These are phyloP conservation scores for Microstroma glucosiphilum DNA, from an alignment of 1,284 basidiomycete species.

Conservation along the genomic window DNA sequence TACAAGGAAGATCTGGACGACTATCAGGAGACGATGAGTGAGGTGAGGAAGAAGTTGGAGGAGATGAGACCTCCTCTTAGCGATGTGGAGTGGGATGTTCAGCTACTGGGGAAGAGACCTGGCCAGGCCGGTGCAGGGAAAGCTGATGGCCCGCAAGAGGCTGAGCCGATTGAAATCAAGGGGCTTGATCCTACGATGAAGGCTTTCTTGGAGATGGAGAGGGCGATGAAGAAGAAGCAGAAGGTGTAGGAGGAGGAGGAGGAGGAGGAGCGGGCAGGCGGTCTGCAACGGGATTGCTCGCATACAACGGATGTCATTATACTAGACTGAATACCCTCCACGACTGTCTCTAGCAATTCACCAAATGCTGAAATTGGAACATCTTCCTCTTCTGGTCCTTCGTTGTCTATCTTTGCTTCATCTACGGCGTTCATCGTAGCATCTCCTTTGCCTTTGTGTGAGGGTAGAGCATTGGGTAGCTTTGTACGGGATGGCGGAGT, in stretches of 20 bases:
- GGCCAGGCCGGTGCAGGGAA: slow-evolving; percentile 10
- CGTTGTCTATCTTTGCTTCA: no score
- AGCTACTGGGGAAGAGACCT: slow-evolving; percentile 33
- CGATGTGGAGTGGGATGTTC: slow-evolving; percentile 62
- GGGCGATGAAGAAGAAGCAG: slow-evolving; percentile 32
- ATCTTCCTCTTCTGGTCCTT: no score
- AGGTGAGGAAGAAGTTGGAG: slow-evolving; percentile 58
- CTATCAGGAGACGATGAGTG: slow-evolving; percentile 60
- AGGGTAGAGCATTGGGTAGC: no score
- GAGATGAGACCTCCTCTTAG: slow-evolving; percentile 56
- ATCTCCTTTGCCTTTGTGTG: no score
- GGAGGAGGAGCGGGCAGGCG: neutral
- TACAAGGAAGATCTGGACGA: slow-evolving; percentile 69
- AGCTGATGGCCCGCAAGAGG: neutral
- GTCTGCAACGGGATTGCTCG: neutral
- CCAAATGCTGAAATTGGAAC: no score
- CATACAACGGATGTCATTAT: neutral
- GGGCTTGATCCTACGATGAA: slow-evolving; percentile 41
- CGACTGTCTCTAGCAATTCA: no score
- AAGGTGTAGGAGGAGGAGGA: neutral
- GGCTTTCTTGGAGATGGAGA: slow-evolving; percentile 45
- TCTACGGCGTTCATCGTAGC: no score
- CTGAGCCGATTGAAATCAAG: slow-evolving; percentile 15
- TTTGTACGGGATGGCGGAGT: no score
- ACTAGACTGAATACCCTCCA: no score